Percentiles rank a stretch among this genome's conserved stretches.
Conservation (phyloP, 108 stramenopile species). For the Nitzschia sp. region DNA sequence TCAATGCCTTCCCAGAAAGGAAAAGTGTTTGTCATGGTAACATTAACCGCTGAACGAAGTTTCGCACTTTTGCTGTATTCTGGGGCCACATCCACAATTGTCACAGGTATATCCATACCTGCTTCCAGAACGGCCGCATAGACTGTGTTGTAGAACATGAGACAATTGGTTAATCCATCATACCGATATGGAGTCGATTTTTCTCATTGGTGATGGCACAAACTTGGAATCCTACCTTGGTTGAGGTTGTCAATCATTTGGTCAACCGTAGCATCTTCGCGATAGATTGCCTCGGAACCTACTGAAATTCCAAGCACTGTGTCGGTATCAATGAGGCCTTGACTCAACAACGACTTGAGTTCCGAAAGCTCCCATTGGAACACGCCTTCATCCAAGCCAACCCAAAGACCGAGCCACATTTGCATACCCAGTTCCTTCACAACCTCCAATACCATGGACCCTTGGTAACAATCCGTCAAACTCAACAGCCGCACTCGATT, state of each 20-base stretch:
- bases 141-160: neutral
- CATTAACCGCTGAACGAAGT: constrained; percentile 25
- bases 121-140: neutral
- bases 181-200: neutral
- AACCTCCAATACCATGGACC: constrained; percentile 17
- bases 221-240: neutral
- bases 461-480: constrained; percentile 34
- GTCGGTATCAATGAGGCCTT: neutral
- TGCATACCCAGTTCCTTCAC: constrained; percentile 16
- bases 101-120: constrained; percentile 25
- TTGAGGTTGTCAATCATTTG: constrained; percentile 27
- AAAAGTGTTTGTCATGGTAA: constrained; percentile 29
- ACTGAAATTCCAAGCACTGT: constrained; percentile 9
- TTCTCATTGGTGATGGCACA: neutral
- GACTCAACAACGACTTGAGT: constrained; percentile 11
- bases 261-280: constrained; percentile 33
- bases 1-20: constrained; percentile 38
- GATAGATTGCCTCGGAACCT: constrained; percentile 12
- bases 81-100: constrained; percentile 44
- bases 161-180: neutral
- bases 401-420: constrained; percentile 41
- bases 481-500: constrained; percentile 27
- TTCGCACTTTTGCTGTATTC: constrained; percentile 3
- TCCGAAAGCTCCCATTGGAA: constrained; percentile 21
- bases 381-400: constrained; percentile 2